Base-by-base conservation (phyloP, 2,329 filamentous ascomycete genomes). In the Cordyceps cicadae region DNA sequence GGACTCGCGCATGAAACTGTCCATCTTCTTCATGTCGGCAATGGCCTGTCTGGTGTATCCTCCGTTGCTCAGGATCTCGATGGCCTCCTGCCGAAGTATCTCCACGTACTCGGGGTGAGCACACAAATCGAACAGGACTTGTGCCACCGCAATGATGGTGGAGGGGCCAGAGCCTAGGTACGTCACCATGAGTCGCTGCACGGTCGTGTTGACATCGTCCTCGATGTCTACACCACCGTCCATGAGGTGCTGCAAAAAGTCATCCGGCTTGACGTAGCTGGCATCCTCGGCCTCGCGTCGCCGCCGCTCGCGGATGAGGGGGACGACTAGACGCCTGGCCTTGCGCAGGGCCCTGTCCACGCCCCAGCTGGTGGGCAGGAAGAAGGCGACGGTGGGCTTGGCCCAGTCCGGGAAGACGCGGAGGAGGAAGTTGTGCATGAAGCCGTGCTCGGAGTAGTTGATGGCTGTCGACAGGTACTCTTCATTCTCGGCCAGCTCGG, bases 81-180 rank as follows among this genome's bases (percentile, higher is more conserved):
- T 56, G 5, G 79, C 75, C 66, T 81, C 79, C 15, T 77, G 70
- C 2, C 77, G 69, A 48, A 81, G 63, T 2, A 69, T 68, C 12
- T 74, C 66, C 7, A 29, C 29, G 29, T 29, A 29, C 29, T 29
- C 29, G 7, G 29, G 29, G 29, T 29, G 29, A 29, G 29, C 29
- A 29, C 29, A 29, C 29, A 29, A 29, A 29, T 29, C 29, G 29
- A 29, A 29, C 29, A 29, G 5, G 29, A 29, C 29, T 29, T 29
- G 29, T 29, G 29, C 29, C 29, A 29, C 29, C 29, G 29, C 29
- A 7, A 29, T 46, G 21, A 58, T 51, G 8, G 17, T 32, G 0
- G 55, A 51, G 1, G 55, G 55, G 6, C 55, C 55, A 6, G 46
- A 15, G 34, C 55, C 55, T 2, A 58, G 46, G n/a, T 58, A 58